Base-by-base conservation (phyloP, 116 monocot genomes). In the Phalaenopsis hybrid region DNA sequence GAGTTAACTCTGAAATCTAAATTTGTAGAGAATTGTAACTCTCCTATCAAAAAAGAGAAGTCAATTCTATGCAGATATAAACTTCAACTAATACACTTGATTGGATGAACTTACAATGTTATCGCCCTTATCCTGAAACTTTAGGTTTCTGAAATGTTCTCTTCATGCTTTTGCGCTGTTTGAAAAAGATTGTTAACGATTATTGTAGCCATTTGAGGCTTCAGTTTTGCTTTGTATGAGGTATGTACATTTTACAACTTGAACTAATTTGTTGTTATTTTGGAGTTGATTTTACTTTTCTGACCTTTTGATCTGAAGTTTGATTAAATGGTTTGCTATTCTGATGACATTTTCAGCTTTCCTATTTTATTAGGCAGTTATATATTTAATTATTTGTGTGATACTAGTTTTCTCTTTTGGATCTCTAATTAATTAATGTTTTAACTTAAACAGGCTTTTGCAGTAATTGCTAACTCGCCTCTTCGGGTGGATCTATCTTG, bases 401-500 rank as follows among this genome's bases (percentile, higher is more conserved):
- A 21, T 28, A 28, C 28, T 28, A 28, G 15, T 5, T 28, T 23
- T 67, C 34, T 37, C 34, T 8, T 16, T 70, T 31, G n/a, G 65
- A 65, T 25, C 8, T 65, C 65, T 65, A 23, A 65, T 65, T 65
- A 65, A 25, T 65, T 65, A 65, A 25, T 23, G 65, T 13, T 6
- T 65, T 72, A 72, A 9, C 3, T 44, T 63, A 63, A 84, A 4
- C 81, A 98, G 98, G 95, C 98, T 65, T 98, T 98, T 89, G 80
- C 93, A 78, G 92, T 95, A 43, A 95, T 98, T 89, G 93, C 98
- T 70, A 86, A 80, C 76, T 98, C 98, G 67, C 87, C 93, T 46
- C 92, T 98, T 77, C 93, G 79, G 5, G 85, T 98, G 43, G 88
- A 98, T 87, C 92, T 98, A 9, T 93, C 93, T 28, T 88, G 87